These are phyloP conservation scores for Metroxylon sagu DNA, from an alignment of 176 grass and related monocot species.

Conservation along the genomic window DNA sequence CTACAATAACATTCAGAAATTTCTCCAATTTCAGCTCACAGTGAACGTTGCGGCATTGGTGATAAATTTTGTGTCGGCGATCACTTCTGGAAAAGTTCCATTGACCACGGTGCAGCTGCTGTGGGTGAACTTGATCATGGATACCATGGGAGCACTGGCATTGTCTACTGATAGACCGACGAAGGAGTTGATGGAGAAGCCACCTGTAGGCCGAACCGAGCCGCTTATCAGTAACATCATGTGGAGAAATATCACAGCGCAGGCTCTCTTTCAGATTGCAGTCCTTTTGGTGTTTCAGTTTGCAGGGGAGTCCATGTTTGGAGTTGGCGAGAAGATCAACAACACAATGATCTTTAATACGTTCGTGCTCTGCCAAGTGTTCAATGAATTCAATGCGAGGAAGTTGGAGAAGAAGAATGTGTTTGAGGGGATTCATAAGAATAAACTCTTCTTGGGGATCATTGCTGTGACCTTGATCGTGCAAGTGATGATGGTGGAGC, in stretches of 20 bases:
- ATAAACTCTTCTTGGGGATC: conserved; percentile 25
- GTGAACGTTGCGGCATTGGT: conserved; percentile 58
- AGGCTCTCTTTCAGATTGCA: conserved; percentile 52
- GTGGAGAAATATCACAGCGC: conserved; percentile 67
- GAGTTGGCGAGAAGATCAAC: conserved; percentile 33
- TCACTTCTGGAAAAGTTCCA: conserved; percentile 37
- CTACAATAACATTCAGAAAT: conserved; percentile 79
- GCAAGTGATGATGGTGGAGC: conserved; percentile 85
- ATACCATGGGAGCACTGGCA: conserved; percentile 73
- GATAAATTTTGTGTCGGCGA: conserved; percentile 47
- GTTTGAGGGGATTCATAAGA: no score
- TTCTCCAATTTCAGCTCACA: conserved; percentile 84
- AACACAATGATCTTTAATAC: conserved; percentile 85
- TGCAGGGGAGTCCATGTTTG: conserved; percentile 24
- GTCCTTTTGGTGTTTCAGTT: conserved; percentile 56
- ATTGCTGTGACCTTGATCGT: conserved; percentile 41
- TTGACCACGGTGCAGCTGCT: conserved; percentile 59
- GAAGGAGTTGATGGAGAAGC: conserved; percentile 39
- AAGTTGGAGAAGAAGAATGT: no score
- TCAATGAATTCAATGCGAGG: no score
- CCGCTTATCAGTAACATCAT: conserved; percentile 82
- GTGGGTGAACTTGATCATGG: conserved; percentile 89
- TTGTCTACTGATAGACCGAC: conserved; percentile 53
- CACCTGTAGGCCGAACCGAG: conserved; percentile 43
- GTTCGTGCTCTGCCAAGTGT: conserved; percentile 36